phyloP scores from a whole-genome alignment of 345 rosid species.

The Dipteronia sinensis region DNA sequence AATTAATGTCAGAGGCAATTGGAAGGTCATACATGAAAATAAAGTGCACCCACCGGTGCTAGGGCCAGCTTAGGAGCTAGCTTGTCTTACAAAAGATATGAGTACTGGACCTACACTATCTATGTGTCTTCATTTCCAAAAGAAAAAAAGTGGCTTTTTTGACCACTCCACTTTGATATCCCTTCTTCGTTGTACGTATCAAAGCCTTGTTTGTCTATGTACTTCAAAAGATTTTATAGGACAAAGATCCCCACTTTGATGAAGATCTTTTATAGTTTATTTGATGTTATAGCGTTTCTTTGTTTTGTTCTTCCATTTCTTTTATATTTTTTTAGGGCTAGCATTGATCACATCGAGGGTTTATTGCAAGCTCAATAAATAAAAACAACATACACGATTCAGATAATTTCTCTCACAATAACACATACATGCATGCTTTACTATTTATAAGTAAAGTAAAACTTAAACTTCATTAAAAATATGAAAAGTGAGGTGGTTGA shows the following conservation, averaged over 20 bases:
- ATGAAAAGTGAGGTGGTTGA: neutral
- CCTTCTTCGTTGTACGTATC: neutral
- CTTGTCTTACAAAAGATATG: neutral
- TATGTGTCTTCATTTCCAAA: neutral
- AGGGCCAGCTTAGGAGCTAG: neutral
- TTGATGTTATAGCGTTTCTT: neutral
- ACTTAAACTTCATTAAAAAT: no score
- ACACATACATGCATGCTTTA: no score
- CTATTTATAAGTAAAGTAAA: no score
- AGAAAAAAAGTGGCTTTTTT: neutral
- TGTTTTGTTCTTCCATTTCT: neutral
- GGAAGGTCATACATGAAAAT: neutral
- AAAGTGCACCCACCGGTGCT: neutral
- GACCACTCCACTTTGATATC: conserved; percentile 1
- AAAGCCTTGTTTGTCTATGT: neutral
- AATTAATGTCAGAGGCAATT: neutral
- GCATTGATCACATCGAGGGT: no score
- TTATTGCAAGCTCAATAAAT: no score
- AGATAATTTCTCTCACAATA: no score
- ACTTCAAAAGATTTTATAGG: neutral
- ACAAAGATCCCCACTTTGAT: neutral
- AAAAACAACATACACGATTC: neutral
- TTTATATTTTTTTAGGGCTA: neutral
- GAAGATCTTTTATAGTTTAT: neutral
- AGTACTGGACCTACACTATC: neutral